Evolutionary conservation across 1,284 basidiomycete species (phyloP).

Genomic region (Somion occarium): DNA sequence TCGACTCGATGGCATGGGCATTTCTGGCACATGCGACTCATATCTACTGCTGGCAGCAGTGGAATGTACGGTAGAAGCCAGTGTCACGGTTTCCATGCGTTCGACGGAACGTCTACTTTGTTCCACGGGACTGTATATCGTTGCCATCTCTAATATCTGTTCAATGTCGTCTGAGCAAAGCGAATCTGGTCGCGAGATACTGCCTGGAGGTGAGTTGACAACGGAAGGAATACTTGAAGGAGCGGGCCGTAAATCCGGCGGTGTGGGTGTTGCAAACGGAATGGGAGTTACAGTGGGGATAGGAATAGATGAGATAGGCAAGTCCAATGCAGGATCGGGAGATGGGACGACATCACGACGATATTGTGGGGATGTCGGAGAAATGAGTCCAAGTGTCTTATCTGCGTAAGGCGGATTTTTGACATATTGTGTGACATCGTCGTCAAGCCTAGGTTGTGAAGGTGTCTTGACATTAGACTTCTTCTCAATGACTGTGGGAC

Average conservation of each 20-base stretch:
- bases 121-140: slow-evolving; percentile 24
- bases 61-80: neutral
- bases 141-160: slow-evolving; percentile 47
- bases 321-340: neutral
- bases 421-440: neutral
- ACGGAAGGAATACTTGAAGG: neutral
- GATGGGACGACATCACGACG: neutral
- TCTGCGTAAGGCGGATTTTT: slow-evolving; percentile 18
- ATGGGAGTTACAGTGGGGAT: slow-evolving; percentile 3
- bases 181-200: slow-evolving; percentile 8
- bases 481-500: neutral
- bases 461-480: neutral
- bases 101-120: neutral
- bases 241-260: neutral
- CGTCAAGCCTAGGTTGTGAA: neutral
- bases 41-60: neutral
- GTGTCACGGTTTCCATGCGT: neutral
- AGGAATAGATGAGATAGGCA: slow-evolving; percentile 9
- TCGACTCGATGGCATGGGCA: neutral
- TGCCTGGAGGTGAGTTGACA: neutral
- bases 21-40: neutral
- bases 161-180: slow-evolving; percentile 44
- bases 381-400: slow-evolving; percentile 10
- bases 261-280: neutral
- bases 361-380: slow-evolving; percentile 7